Conservation (phyloP, 495 filamentous ascomycete species). For the Jackrogersella minutella region DNA sequence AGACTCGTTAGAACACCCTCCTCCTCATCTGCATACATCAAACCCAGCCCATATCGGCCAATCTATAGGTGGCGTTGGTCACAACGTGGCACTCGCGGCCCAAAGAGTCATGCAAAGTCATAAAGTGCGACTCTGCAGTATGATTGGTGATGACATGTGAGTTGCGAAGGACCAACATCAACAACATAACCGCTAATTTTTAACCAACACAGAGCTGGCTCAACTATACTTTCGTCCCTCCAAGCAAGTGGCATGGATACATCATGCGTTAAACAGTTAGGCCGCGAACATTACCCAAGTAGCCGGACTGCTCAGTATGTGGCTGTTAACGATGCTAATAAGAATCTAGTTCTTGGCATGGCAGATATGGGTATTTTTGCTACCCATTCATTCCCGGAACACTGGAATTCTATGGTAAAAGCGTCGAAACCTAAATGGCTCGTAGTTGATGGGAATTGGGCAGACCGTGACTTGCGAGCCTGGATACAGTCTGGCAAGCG, state of each 20-base stretch:
- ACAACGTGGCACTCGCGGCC: slow-evolving; percentile 86
- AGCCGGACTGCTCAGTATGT: slow-evolving; percentile 87
- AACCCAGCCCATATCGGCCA: slow-evolving; percentile 83
- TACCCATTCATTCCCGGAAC: slow-evolving; percentile 53
- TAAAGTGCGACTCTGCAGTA: slow-evolving; percentile 72
- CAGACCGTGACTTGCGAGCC: slow-evolving; percentile 62
- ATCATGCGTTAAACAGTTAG: slow-evolving; percentile 65
- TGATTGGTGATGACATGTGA: slow-evolving; percentile 76
- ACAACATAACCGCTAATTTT: slow-evolving; percentile 2
- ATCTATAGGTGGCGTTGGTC: slow-evolving; percentile 91
- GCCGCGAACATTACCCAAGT: slow-evolving; percentile 54
- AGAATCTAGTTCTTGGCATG: slow-evolving; percentile 86
- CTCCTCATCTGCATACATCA: slow-evolving; percentile 77
- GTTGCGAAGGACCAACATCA: slow-evolving; percentile 4
- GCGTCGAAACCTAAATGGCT: slow-evolving; percentile 71
- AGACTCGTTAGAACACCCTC: slow-evolving; percentile 37
- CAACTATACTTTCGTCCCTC: slow-evolving; percentile 70
- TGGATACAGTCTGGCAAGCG: slow-evolving; percentile 67
- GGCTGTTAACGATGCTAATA: slow-evolving; percentile 82
- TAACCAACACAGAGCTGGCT: slow-evolving; percentile 65
- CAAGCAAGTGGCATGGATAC: slow-evolving; percentile 68
- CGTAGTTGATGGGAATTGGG: slow-evolving; percentile 87
- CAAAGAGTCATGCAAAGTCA: slow-evolving; percentile 57
- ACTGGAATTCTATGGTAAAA: slow-evolving; percentile 67
- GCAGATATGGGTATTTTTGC: slow-evolving; percentile 93